Evolutionary conservation across 768 basidiomycete genomes (phyloP).

Genomic region (Hortiboletus flavorubellus): DNA sequence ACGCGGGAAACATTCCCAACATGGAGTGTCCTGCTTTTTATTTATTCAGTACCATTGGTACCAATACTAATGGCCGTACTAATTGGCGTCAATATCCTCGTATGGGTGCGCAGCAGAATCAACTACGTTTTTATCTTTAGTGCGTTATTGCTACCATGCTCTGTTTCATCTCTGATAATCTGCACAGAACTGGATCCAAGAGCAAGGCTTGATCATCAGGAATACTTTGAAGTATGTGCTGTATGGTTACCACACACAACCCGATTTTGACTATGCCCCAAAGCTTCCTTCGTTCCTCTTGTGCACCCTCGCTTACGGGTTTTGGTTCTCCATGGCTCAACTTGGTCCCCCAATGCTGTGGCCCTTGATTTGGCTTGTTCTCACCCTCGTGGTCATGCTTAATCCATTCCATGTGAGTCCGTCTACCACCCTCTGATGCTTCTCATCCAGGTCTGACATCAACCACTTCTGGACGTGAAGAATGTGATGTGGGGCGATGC

Average conservation of each 20-base stretch:
- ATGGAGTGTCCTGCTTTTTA: conserved; percentile 70
- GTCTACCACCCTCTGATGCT: neutral
- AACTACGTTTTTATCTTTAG: conserved; percentile 95
- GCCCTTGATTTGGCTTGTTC: conserved; percentile 78
- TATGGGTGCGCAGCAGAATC: conserved; percentile 73
- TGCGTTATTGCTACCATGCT: conserved; percentile 27
- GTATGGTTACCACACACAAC: conserved; percentile 4
- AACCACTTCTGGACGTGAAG: conserved; percentile 38
- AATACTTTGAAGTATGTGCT: conserved; percentile 62
- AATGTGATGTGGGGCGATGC: conserved; percentile 36
- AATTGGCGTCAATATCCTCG: conserved; percentile 78
- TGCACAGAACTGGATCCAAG: conserved; percentile 62
- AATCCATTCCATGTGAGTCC: conserved; percentile 71
- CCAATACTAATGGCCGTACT: conserved; percentile 74
- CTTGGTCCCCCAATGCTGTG: conserved; percentile 72
- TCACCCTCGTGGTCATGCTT: conserved; percentile 55
- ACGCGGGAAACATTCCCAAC: conserved; percentile 55
- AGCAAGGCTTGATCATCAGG: conserved; percentile 70
- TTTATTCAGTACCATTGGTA: conserved; percentile 73
- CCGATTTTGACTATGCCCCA: neutral
- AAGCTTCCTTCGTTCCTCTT: conserved; percentile 84
- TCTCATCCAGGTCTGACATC: neutral
- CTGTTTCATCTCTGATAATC: conserved; percentile 4
- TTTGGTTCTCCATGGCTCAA: conserved; percentile 78
- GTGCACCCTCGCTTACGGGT: conserved; percentile 68